phyloP scores from a whole-genome alignment of 2,329 filamentous ascomycete genomes.

The Nemania serpens region DNA sequence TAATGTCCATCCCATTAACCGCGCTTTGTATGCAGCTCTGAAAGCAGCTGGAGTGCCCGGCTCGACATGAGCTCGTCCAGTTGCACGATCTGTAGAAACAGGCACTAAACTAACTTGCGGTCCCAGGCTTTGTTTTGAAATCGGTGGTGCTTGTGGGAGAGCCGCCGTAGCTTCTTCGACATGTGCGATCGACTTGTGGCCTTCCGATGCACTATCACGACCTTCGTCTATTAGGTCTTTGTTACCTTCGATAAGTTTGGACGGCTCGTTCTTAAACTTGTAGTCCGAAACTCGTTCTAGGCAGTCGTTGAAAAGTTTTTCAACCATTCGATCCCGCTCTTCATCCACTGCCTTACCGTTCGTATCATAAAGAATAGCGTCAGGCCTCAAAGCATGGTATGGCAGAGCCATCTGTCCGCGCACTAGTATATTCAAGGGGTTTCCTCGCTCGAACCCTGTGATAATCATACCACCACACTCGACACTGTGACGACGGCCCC shows the following conservation, averaged over 20 bases:
- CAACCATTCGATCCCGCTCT: constrained; percentile 78
- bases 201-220: constrained; percentile 74
- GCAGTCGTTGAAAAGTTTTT: constrained; percentile 93
- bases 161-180: constrained; percentile 72
- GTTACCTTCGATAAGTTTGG: constrained; percentile 79
- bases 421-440: constrained; percentile 88
- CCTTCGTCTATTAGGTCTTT: constrained; percentile 80
- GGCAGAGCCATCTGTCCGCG: constrained; percentile 86
- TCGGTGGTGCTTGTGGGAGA: constrained; percentile 57
- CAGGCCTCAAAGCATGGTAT: constrained; percentile 79
- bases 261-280: constrained; percentile 74
- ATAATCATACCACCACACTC: constrained; percentile 99
- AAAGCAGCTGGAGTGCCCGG: constrained; percentile 70
- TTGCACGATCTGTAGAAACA: constrained; percentile 69
- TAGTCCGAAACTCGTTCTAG: constrained; percentile 89
- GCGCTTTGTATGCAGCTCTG: constrained; percentile 77
- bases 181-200: constrained; percentile 71
- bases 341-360: constrained; percentile 79
- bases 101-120: constrained; percentile 63
- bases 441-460: constrained; percentile 93
- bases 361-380: constrained; percentile 87
- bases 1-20: constrained; percentile 81
- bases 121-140: constrained; percentile 59
- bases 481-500: constrained; percentile 73
- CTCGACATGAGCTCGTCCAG: constrained; percentile 73